These are phyloP conservation scores for Plantago coronopus DNA, from an alignment of 305 asterid species.

Conservation along the genomic window DNA sequence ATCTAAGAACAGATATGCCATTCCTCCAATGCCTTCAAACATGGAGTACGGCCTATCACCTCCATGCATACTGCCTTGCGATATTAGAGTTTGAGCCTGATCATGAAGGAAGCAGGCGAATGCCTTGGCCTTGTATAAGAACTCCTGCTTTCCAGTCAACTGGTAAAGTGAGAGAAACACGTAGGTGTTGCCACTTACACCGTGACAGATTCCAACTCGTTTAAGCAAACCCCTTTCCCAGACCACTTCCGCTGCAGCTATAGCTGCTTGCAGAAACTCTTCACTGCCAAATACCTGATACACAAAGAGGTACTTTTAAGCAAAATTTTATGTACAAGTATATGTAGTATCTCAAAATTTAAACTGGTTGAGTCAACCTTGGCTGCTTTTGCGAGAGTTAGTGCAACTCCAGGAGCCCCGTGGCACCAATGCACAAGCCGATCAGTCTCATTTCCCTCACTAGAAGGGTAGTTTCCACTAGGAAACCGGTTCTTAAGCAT, in stretches of 20 bases:
- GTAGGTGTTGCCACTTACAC: constrained; percentile 80
- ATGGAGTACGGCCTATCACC: constrained; percentile 79
- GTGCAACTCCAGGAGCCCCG: constrained; percentile 84
- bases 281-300: constrained; percentile 60
- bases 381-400: constrained; percentile 79
- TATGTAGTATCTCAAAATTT: neutral
- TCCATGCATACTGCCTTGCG: constrained; percentile 71
- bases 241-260: constrained; percentile 73
- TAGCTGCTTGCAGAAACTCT: constrained; percentile 70
- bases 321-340: neutral
- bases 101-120: constrained; percentile 66
- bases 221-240: constrained; percentile 82
- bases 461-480: constrained; percentile 81
- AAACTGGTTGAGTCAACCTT: constrained; percentile 32
- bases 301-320: constrained; percentile 8
- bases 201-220: constrained; percentile 87
- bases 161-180: constrained; percentile 70
- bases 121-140: constrained; percentile 71
- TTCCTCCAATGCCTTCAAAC: constrained; percentile 84
- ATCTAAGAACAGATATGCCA: constrained; percentile 67
- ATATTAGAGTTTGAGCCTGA: constrained; percentile 52
- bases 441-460: constrained; percentile 72
- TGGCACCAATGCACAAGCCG: constrained; percentile 93
- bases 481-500: constrained; percentile 68
- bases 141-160: constrained; percentile 64